phyloP scores from a whole-genome alignment of 1,284 basidiomycete species.

The Microbotryum intermedium region DNA sequence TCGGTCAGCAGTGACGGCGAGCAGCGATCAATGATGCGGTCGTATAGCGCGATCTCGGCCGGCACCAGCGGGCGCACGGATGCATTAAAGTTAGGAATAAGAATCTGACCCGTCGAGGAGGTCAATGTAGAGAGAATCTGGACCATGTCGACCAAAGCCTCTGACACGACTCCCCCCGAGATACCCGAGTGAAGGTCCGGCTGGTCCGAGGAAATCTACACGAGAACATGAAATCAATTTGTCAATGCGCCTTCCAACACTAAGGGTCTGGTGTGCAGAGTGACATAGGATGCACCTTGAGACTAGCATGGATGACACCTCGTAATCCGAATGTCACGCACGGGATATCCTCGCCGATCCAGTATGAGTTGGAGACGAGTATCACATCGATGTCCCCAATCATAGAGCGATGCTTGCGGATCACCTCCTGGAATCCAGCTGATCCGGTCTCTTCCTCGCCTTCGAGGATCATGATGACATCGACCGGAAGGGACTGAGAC shows the following conservation, averaged over 20 bases:
- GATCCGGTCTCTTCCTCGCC: constrained; percentile 95
- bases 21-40: constrained; percentile 56
- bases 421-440: constrained; percentile 67
- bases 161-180: constrained; percentile 61
- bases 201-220: constrained; percentile 37
- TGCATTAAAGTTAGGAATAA: constrained; percentile 76
- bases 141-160: constrained; percentile 49
- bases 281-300: constrained; percentile 49
- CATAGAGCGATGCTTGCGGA: constrained; percentile 61
- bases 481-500: constrained; percentile 64
- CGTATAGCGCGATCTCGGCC: constrained; percentile 47
- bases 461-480: constrained; percentile 85
- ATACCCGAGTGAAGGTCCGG: constrained; percentile 84
- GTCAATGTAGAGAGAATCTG: constrained; percentile 66
- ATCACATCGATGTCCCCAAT: constrained; percentile 82
- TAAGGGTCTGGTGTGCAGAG: not conserved
- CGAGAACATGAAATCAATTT: constrained; percentile 11
- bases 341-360: constrained; percentile 89
- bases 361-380: constrained; percentile 82
- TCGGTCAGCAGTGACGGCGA: constrained; percentile 19
- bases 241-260: constrained; percentile 52
- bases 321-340: constrained; percentile 92
- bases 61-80: constrained; percentile 34
- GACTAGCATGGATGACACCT: constrained; percentile 64
- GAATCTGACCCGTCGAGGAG: constrained; percentile 48